Conservation (phyloP, 202 grass and related monocot species). For the Dendrocalamus latiflorus region DNA sequence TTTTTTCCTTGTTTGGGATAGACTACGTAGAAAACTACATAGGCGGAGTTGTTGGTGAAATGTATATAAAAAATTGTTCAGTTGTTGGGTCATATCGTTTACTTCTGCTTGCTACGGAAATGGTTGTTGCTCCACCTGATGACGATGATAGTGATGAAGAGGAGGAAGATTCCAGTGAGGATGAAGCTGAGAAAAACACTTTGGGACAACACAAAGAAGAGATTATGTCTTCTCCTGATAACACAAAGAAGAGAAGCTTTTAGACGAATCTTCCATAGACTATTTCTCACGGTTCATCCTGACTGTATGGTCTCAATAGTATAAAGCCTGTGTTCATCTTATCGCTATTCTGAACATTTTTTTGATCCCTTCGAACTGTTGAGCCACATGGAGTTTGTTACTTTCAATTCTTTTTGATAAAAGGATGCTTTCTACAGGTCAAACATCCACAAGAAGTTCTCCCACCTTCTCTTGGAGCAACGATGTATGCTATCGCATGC, state of each 20-base stretch:
- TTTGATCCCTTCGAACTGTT: not conserved
- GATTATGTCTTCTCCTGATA: constrained; percentile 92
- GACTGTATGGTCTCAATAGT: not conserved
- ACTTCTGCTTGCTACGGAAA: constrained; percentile 64
- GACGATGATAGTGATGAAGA: constrained; percentile 38
- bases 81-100: constrained; percentile 66
- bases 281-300: not conserved
- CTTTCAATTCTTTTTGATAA: constrained; percentile 9
- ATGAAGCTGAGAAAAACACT: constrained; percentile 44
- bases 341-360: not conserved
- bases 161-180: constrained; percentile 52
- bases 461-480: constrained; percentile 64
- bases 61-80: constrained; percentile 88
- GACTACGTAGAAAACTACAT: no score
- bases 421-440: constrained; percentile 49
- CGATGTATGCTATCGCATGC: constrained; percentile 67
- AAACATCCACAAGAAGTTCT: constrained; percentile 66
- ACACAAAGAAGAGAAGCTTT: no score
- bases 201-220: constrained; percentile 26
- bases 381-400: not conserved
- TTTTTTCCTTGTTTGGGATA: no score
- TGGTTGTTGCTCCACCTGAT: constrained; percentile 76
- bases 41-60: no score
- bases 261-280: not conserved
- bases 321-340: not conserved